Evolutionary conservation across 2,329 filamentous ascomycete species (phyloP), one percentile per base, ranked within the genome.

Genomic region (Botrytis porri): DNA sequence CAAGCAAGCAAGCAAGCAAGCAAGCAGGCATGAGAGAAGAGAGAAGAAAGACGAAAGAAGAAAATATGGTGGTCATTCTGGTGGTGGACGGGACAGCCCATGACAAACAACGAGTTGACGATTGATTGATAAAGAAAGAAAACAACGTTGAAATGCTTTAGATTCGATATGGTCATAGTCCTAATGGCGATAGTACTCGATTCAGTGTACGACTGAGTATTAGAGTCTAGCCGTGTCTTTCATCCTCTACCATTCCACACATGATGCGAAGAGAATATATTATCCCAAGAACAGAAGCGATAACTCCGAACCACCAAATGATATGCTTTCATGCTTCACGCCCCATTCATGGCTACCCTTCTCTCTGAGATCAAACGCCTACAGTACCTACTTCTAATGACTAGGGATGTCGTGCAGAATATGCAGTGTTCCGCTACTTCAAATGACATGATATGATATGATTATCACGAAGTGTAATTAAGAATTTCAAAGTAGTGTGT

Each of bases 321-420:
- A 14, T 63, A 32, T 43, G 18, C 39, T 63, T 63, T 63, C 29
- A 35, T 64, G n/a, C 35, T 12, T 63, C 60, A 43, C 18, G 39
- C 35, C 41, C 41, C 37, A 29, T 20, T 32, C 8, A 64, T 32
- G 7, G 7, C 41, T 35, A 4, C 18, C n/a, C 18, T 12, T 3
- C n/a, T 29, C 25, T 3, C 3, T 18, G 51, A n/a, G 35, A 45
- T 16, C 3, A 41, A 48, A 45, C 20, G 41, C 41, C 41, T n/a
- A 35, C 25, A 51, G 12, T 14, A n/a, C 35, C 39, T 14, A n/a
- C 35, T 51, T 57, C 65, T 57, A 32, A 59, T 57, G 25, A 59
- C 25, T 43, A 57, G n/a, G 14, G n/a, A 69, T 70, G 67, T 70
- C 54, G 67, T 70, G 39, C 67, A 61, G 54, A 70, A 43, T 61